Conservation (phyloP, 2,329 filamentous ascomycete species). For the Aciculosporium take region DNA sequence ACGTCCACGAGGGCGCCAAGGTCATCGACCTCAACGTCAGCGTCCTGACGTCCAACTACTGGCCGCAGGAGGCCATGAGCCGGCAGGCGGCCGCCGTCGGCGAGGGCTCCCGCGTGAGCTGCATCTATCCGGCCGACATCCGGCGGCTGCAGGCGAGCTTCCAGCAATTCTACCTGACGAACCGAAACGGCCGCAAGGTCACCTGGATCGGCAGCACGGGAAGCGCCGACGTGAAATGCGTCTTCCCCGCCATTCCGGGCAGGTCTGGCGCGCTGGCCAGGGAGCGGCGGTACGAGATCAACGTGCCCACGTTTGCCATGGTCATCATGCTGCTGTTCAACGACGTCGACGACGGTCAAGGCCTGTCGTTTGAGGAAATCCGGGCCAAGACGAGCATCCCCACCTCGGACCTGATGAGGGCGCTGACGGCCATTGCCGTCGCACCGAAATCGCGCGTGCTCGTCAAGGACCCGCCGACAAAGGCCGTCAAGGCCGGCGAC, state of each 20-base stretch:
- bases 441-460: slow-evolving; percentile 73
- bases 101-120: slow-evolving; percentile 28
- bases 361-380: slow-evolving; percentile 58
- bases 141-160: slow-evolving; percentile 69
- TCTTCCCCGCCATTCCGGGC: slow-evolving; percentile 57
- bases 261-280: slow-evolving; percentile 48
- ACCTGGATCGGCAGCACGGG: slow-evolving; percentile 65
- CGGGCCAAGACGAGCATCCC: slow-evolving; percentile 71
- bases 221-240: slow-evolving; percentile 72
- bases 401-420: slow-evolving; percentile 55
- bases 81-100: slow-evolving; percentile 37
- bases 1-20: slow-evolving; percentile 30
- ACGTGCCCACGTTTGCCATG: slow-evolving; percentile 87
- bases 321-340: slow-evolving; percentile 84
- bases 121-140: slow-evolving; percentile 63
- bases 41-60: slow-evolving; percentile 84
- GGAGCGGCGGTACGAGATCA: slow-evolving; percentile 73
- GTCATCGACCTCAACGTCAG: slow-evolving; percentile 68
- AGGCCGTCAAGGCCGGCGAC: slow-evolving; percentile 63
- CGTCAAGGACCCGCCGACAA: slow-evolving; percentile 64
- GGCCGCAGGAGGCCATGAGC: slow-evolving; percentile 83
- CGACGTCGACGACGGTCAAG: slow-evolving; percentile 41
- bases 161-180: slow-evolving; percentile 73
- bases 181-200: slow-evolving; percentile 75
- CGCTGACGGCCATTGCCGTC: slow-evolving; percentile 68